Conservation (phyloP, 768 basidiomycete species). For the Epithele typhae region DNA sequence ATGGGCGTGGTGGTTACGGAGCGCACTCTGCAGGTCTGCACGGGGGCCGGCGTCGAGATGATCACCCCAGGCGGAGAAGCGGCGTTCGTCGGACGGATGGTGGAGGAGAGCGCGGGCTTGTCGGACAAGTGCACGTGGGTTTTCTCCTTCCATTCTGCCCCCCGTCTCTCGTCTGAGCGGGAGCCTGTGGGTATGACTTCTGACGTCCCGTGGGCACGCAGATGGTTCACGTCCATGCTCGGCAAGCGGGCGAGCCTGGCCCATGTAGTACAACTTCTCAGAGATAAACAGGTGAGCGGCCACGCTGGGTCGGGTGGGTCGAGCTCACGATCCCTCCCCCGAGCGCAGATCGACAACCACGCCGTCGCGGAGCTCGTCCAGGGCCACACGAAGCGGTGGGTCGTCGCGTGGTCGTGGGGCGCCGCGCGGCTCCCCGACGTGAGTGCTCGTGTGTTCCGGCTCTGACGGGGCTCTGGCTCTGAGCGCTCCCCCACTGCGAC, state of each 20-base stretch:
- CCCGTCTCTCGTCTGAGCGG: too few species aligned
- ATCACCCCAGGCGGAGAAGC: slow-evolving; percentile 86
- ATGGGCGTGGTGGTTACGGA: too few species aligned
- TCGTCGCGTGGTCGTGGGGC: slow-evolving; percentile 79
- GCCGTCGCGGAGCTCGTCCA: slow-evolving; percentile 80
- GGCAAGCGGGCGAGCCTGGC: slow-evolving; percentile 79
- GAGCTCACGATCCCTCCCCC: slow-evolving; percentile 2
- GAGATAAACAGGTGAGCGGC: background rate
- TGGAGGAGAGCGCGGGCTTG: slow-evolving; percentile 61
- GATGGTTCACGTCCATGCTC: slow-evolving; percentile 93
- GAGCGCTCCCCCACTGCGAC: background rate
- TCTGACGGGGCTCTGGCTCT: background rate
- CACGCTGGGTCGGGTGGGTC: too few species aligned
- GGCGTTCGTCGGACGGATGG: slow-evolving; percentile 71
- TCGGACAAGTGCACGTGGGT: slow-evolving; percentile 55
- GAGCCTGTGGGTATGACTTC: too few species aligned
- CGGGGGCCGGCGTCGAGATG: slow-evolving; percentile 85
- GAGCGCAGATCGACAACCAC: slow-evolving; percentile 82
- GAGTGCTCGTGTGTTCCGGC: too few species aligned
- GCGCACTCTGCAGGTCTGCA: slow-evolving; percentile 76
- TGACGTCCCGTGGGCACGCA: too few species aligned
- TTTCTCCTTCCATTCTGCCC: background rate
- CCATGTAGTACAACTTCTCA: slow-evolving; percentile 54
- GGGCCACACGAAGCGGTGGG: slow-evolving; percentile 91
- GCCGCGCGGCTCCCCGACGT: slow-evolving; percentile 74